Base-by-base conservation (phyloP, 1,284 basidiomycete species). In the Ganoderma resinaceum region DNA sequence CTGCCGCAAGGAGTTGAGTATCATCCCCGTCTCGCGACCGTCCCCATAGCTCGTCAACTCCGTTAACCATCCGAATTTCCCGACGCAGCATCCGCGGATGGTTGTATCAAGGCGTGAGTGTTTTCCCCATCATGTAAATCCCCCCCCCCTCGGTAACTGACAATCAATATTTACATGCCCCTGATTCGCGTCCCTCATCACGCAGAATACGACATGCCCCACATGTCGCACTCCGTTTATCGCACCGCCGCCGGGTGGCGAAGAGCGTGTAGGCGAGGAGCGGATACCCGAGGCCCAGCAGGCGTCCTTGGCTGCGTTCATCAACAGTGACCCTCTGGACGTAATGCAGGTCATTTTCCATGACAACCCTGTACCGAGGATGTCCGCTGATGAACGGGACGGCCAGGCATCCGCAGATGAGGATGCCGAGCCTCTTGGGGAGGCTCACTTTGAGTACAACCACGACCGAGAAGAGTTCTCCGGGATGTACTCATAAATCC, bases 1-100 rank as follows among this genome's bases (percentile, higher is more conserved):
- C 75, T 94, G 92, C 77, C 85, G 90, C 72, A 88, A 87, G 81
- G 92, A 93, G 92, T 93, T 74, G 70, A 73, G 72, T 65, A 33
- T 43, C 40, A 16, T 12, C 3, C 9, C 12, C 26, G 12, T 3
- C 3, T 38, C 20, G n/a, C 38, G 14, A 29, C 59, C 38, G 26
- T 31, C 29, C 5, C 26, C 14, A 9, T 11, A 42, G 5, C 40
- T 42, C 40, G 3, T 20, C 40, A 52, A 29, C 23, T 53, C 49
- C n/a, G 3, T 37, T 60, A 38, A 49, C 49, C 43, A 55, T 55
- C 43, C 18, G 23, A 12, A 26, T 29, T n/a, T 40, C 29, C 18
- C 40, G 11, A 3, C 42, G 6, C 38, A 73, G 72, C 55, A 73
- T 73, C 23, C 69, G 69, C 5, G 63, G 60, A 11, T 73, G 72